Conservation (phyloP, 2,329 filamentous ascomycete species). For the Didymella keratinophila region DNA sequence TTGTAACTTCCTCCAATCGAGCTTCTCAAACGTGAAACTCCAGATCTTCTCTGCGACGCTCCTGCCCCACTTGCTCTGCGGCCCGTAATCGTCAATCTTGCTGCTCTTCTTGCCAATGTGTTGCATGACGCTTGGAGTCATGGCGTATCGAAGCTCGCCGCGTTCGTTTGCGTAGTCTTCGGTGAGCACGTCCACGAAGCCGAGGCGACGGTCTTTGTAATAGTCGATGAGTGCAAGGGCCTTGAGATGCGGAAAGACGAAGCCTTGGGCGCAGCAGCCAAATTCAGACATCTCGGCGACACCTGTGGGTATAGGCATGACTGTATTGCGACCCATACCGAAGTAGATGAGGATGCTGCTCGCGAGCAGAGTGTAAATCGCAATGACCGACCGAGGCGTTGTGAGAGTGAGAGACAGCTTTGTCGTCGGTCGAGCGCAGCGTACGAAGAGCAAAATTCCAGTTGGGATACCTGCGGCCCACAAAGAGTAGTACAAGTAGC, state of each 20-base stretch:
- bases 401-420: slow-evolving; percentile 30
- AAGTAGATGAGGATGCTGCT: slow-evolving; percentile 49
- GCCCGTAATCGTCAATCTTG: slow-evolving; percentile 42
- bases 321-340: slow-evolving; percentile 51
- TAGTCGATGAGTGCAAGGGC: slow-evolving; percentile 39
- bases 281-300: slow-evolving; percentile 53
- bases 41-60: slow-evolving; percentile 50
- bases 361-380: slow-evolving; percentile 27
- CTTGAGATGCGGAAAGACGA: slow-evolving; percentile 53
- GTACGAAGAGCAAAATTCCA: slow-evolving; percentile 40
- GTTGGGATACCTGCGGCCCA: slow-evolving; percentile 29
- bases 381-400: slow-evolving; percentile 32
- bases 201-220: slow-evolving; percentile 44
- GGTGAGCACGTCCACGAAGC: slow-evolving; percentile 52
- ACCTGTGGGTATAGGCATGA: slow-evolving; percentile 48
- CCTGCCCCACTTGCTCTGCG: slow-evolving; percentile 38
- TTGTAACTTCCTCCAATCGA: slow-evolving; percentile 36
- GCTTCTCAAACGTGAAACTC: slow-evolving; percentile 52
- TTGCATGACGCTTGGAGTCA: slow-evolving; percentile 55
- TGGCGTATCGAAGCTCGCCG: slow-evolving; percentile 52
- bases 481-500: slow-evolving; percentile 49
- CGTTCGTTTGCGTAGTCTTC: slow-evolving; percentile 54
- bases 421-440: slow-evolving; percentile 28
- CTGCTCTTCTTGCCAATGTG: slow-evolving; percentile 55
- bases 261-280: slow-evolving; percentile 56